Base-by-base conservation (phyloP, 306 rosid genomes). In the Fagus sylvatica region DNA sequence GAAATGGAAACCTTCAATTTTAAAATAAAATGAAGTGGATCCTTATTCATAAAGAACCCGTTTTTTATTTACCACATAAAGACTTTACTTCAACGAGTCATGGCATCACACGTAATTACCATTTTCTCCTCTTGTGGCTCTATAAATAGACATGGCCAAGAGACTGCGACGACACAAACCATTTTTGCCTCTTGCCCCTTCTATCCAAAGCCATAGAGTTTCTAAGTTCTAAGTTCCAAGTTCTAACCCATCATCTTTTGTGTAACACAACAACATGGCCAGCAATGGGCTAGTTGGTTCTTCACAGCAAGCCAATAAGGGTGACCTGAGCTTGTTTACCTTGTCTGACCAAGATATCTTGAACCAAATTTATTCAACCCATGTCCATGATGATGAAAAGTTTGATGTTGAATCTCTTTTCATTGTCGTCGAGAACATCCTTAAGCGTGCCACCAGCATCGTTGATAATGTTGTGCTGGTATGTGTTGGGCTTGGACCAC, bases 391-490 rank as follows among this genome's bases (percentile, higher is more conserved):
- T 6, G 75, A 80, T 53, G 84, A 87, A 57, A 76, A 64, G 76
- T 79, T 78, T 39, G 85, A 87, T 11, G 88, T 84, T 33, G 79
- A 79, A 7, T 80, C 86, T 6, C 88, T 87, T 79, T 79, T 81
- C 82, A 64, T 33, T 17, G 73, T 87, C 70, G 78, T 84, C 11
- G 77, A 83, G 3, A 82, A 66, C 81, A 74, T 84, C 22, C 78
- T 84, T 73, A 81, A 28, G 53, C 86, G 84, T 61, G 54, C 88
- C 2, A 17, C 79, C 6, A 76, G 69, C 0, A 2, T 76, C 0
- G 88, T 83, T 37, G 84, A 76, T 19, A 77, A 48, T 77, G 39
- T 62, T 53, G 19, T 66, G 42, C 78, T 32, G 69, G 69, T 64
- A 64, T 17, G 28, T 22, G 28, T 22, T 22, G 28, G 28, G 0